A percentile compares a stretch with the other conserved stretches of the same genome.
Conservation (phyloP, 2,329 filamentous ascomycete species). For the Colletotrichum orbiculare region DNA sequence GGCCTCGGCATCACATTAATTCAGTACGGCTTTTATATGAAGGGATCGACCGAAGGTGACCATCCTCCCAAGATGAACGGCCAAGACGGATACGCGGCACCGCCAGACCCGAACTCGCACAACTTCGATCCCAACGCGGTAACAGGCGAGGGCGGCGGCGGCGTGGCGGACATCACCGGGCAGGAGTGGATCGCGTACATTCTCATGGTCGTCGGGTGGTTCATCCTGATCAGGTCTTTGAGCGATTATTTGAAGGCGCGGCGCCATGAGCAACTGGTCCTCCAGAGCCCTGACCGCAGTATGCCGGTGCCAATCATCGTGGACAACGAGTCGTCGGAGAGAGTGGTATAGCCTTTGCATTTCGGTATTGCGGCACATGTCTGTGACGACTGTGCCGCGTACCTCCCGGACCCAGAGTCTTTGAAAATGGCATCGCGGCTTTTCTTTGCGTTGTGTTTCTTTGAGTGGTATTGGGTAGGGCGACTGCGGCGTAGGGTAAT, state of each 20-base stretch:
- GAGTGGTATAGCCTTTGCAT: conserved; percentile 68
- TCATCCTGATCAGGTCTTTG: conserved; percentile 93
- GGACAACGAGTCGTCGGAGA: conserved; percentile 83
- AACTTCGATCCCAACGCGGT: conserved; percentile 83
- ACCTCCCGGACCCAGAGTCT: conserved; percentile 6
- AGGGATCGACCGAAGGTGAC: conserved; percentile 53
- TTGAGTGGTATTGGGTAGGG: conserved; percentile 14
- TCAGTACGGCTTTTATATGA: conserved; percentile 98
- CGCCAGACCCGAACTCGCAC: conserved; percentile 89
- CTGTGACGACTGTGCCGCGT: not conserved
- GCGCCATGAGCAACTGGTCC: conserved; percentile 90
- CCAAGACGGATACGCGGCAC: conserved; percentile 72
- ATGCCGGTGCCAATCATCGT: conserved; percentile 88
- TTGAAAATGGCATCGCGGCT: conserved; percentile 7
- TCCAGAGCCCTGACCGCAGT: conserved; percentile 92
- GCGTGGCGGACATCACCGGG: conserved; percentile 70
- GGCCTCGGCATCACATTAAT: conserved; percentile 95
- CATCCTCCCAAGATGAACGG: conserved; percentile 57
- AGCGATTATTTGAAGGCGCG: conserved; percentile 90
- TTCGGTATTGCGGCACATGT: not conserved
- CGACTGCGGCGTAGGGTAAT: conserved; percentile 32
- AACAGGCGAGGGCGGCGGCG: conserved; percentile 55
- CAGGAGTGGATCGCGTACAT: conserved; percentile 92
- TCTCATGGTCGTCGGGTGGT: conserved; percentile 98
- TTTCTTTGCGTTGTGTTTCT: conserved; percentile 20